Conservation (phyloP, 495 filamentous ascomycete species). For the Friedmanniomyces endolithicus region DNA sequence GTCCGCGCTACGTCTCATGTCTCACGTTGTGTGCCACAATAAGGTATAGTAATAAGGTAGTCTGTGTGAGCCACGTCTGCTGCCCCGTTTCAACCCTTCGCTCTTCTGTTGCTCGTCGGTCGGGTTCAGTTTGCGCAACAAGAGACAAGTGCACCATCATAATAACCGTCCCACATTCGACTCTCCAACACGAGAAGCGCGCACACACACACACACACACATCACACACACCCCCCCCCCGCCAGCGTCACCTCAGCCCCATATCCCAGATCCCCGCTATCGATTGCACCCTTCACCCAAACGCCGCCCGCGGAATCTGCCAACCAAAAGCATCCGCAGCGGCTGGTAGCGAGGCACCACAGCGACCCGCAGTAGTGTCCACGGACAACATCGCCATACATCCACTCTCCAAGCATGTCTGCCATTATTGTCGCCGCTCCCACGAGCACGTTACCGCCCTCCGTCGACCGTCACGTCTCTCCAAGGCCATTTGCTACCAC, state of each 20-base stretch:
- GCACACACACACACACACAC: background rate
- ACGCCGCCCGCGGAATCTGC: background rate
- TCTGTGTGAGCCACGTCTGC: too few species aligned
- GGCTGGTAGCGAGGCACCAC: too few species aligned
- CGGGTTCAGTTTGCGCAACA: too few species aligned
- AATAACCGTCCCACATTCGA: too few species aligned
- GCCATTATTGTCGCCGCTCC: conserved; percentile 6
- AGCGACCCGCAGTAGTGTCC: background rate
- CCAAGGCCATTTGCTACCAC: conserved; percentile 8
- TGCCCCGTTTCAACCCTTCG: too few species aligned
- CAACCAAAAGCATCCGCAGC: background rate
- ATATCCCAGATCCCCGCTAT: background rate
- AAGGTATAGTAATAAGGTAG: too few species aligned
- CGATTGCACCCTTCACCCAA: background rate
- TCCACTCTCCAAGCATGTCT: background rate
- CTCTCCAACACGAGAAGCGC: too few species aligned
- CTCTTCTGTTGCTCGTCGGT: too few species aligned
- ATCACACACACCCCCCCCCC: background rate
- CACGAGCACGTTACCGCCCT: background rate
- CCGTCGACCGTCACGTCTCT: conserved; percentile 5
- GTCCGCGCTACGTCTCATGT: too few species aligned
- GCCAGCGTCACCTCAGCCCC: background rate
- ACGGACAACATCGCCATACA: background rate
- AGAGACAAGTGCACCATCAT: too few species aligned
- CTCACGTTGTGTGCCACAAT: too few species aligned